Percentiles rank a stretch among this genome's conserved stretches.
Evolutionary conservation across 768 basidiomycete genomes (phyloP).

Genomic region (Phlebiopsis flavidoalba): DNA sequence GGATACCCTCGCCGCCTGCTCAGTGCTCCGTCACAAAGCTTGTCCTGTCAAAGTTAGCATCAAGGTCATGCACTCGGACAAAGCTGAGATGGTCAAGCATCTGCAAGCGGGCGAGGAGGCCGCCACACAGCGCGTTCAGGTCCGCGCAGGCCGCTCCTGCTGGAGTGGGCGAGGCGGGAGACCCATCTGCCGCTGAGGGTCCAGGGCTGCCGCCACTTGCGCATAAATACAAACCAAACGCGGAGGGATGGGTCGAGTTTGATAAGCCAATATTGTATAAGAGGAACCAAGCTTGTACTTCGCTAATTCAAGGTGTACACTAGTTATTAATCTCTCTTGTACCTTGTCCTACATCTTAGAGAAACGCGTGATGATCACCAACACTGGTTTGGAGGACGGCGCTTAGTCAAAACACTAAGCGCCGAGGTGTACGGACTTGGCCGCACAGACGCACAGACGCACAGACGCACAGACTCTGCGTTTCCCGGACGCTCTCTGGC

Average conservation of each 20-base stretch:
- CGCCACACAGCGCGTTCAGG: conserved; percentile 1
- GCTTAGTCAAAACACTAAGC: no score
- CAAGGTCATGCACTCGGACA: conserved; percentile 69
- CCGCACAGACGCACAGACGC: no score
- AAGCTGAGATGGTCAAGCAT: conserved; percentile 58
- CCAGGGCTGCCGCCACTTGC: conserved; percentile 39
- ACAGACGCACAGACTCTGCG: neutral
- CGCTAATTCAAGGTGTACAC: no score
- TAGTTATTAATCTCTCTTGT: no score
- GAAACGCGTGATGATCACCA: no score
- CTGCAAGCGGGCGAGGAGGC: conserved; percentile 32
- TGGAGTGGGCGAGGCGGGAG: neutral
- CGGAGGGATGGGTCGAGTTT: conserved; percentile 67
- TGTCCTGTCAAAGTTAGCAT: conserved; percentile 69
- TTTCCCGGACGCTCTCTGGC: no score
- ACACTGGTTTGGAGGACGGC: no score
- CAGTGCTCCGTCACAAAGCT: conserved; percentile 49
- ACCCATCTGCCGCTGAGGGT: neutral
- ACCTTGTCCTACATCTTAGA: no score
- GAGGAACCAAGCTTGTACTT: no score
- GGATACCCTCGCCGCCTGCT: conserved; percentile 60
- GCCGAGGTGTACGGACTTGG: no score
- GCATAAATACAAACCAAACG: conserved; percentile 24
- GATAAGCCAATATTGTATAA: conserved; percentile 63
- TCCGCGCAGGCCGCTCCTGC: neutral